Evolutionary conservation across 208 protist genomes (phyloP), one percentile per base, ranked within the genome.

Genomic region (Crithidia thermophila): DNA sequence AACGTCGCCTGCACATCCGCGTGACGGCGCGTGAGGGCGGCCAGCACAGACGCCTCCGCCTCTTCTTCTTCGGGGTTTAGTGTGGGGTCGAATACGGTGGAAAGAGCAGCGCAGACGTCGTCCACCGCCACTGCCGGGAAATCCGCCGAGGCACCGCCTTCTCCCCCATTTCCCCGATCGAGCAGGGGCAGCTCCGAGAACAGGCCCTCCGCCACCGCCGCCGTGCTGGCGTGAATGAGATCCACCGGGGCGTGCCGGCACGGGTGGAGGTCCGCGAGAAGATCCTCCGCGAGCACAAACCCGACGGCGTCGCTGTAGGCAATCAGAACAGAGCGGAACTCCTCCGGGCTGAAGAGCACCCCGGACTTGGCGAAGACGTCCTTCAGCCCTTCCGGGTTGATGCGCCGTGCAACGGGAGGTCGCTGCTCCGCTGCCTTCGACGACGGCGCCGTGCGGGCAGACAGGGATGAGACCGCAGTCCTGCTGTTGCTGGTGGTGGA

Each of bases 221-320:
- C 30, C 3, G 40, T 46, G 39, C 47, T 33, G 2, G 51, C 36
- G 31, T 11, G 47, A n/a, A 70, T 28, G 11, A 69, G 14, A 20
- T 39, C 61, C 37, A 31, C 13, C 39, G 60, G 51, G 1, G 45
- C 34, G n/a, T 47, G 65, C 9, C 31, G 42, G 42, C 42, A 61
- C 0, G 77, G 77, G 47, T 70, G 61, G 21, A 82, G 47, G 33
- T 57, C 67, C 36, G 61, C 55, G 36, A 82, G 40, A 2, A 79
- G 51, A 20, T 66, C 57, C 58, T 90, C 85, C 11, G 87, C 65
- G 27, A 93, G 64, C 23, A 88, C 56, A 66, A 93, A 92, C 21
- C 91, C 91, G 3, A 90, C 87, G 21, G 81, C 52, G 71, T 96
- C 91, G 51, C 77, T 84, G 72, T 86, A 94, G 25, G 80, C 90